These are phyloP conservation scores for Biscogniauxia marginata DNA, from an alignment of 2,329 filamentous ascomycete genomes.

Conservation along the genomic window DNA sequence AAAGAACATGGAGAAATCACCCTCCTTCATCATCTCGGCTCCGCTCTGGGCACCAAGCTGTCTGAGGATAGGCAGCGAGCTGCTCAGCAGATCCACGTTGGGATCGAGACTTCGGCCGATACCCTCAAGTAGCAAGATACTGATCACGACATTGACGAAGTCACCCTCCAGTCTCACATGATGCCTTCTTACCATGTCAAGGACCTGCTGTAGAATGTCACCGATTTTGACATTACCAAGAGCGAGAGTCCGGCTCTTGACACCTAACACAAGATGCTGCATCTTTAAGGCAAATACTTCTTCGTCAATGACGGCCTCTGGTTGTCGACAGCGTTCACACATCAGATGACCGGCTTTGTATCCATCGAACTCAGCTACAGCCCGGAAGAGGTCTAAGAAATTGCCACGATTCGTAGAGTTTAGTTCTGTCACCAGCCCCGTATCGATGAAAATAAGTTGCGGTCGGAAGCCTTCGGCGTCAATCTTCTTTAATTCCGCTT, in stretches of 20 bases:
- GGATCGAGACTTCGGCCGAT: slow-evolving; percentile 88
- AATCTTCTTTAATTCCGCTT: slow-evolving; percentile 69
- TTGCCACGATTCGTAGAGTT: slow-evolving; percentile 84
- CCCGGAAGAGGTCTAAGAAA: slow-evolving; percentile 93
- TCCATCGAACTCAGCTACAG: slow-evolving; percentile 93
- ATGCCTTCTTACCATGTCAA: slow-evolving; percentile 87
- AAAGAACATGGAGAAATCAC: slow-evolving; percentile 81
- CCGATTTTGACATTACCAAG: slow-evolving; percentile 95
- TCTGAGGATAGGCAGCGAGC: slow-evolving; percentile 84
- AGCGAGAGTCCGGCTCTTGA: slow-evolving; percentile 88
- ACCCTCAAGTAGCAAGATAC: slow-evolving; percentile 88
- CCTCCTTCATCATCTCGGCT: slow-evolving; percentile 65
- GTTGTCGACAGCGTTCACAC: slow-evolving; percentile 92
- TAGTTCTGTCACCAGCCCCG: slow-evolving; percentile 89
- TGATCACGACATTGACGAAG: slow-evolving; percentile 97
- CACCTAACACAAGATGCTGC: slow-evolving; percentile 89
- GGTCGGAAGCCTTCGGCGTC: slow-evolving; percentile 87
- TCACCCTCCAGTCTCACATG: slow-evolving; percentile 95
- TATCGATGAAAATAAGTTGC: slow-evolving; percentile 96
- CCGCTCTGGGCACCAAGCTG: slow-evolving; percentile 80
- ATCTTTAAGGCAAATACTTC: slow-evolving; percentile 94
- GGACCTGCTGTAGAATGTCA: slow-evolving; percentile 86
- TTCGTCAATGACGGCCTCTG: slow-evolving; percentile 81
- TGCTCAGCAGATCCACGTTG: slow-evolving; percentile 79
- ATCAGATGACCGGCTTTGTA: slow-evolving; percentile 94